Evolutionary conservation across 495 filamentous ascomycete species (phyloP).

Genomic region (Annulohypoxylon nitens): DNA sequence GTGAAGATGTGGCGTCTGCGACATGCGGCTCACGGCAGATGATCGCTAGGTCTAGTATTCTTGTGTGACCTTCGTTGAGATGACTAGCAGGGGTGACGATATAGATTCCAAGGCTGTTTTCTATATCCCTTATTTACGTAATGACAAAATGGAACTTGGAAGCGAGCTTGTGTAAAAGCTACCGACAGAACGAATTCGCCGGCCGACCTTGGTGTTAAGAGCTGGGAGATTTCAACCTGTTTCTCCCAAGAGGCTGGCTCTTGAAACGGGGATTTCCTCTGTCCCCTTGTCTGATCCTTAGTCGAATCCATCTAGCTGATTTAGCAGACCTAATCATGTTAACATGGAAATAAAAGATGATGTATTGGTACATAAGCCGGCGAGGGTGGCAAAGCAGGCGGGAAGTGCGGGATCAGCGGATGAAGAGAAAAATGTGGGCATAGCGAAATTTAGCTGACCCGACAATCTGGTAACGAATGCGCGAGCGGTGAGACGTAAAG

Average conservation of each 20-base stretch:
- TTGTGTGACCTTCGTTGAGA: conserved; percentile 6
- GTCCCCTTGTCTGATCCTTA: conserved; percentile 25
- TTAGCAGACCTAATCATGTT: neutral
- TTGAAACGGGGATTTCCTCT: conserved; percentile 21
- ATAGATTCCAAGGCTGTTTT: neutral
- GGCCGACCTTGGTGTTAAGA: conserved; percentile 12
- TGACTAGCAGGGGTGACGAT: conserved; percentile 6
- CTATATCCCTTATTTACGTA: conserved; percentile 34
- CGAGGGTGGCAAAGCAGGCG: conserved; percentile 23
- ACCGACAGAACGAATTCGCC: conserved; percentile 9
- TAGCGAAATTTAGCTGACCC: conserved; percentile 39
- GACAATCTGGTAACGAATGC: conserved; percentile 47
- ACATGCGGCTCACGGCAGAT: conserved; percentile 36
- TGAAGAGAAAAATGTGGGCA: conserved; percentile 32
- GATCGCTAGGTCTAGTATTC: conserved; percentile 29
- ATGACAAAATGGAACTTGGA: conserved; percentile 23
- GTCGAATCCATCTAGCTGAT: conserved; percentile 10
- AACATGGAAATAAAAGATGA: conserved; percentile 8
- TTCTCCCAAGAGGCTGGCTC: conserved; percentile 12
- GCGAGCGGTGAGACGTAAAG: conserved; percentile 38
- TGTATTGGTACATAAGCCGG: conserved; percentile 21
- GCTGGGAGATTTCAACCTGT: conserved; percentile 10
- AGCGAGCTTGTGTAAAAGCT: conserved; percentile 11
- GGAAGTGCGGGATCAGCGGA: conserved; percentile 33
- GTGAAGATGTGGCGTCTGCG: conserved; percentile 33